Evolutionary conservation across 805 yeast species (phyloP).

Genomic region (Lipomyces sp.): DNA sequence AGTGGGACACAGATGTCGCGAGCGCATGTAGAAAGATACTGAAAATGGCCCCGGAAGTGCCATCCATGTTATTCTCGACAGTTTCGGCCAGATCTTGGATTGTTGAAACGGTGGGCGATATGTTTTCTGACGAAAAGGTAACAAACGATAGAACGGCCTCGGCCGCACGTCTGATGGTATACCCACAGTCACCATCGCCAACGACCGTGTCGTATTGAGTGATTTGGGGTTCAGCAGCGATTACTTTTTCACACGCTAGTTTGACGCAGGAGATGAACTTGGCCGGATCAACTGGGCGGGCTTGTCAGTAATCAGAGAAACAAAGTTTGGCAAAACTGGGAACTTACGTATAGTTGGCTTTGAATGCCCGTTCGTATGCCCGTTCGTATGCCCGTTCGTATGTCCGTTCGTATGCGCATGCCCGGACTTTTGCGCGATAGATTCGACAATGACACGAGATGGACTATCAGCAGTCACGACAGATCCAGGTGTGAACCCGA

Average conservation of each 20-base stretch:
- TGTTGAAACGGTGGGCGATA: conserved; percentile 55
- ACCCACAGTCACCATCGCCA: conserved; percentile 98
- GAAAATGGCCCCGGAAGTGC: conserved; percentile 93
- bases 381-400: conserved; percentile 36
- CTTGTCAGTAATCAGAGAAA: background rate
- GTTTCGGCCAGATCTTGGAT: conserved; percentile 76
- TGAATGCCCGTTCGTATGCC: conserved; percentile 25
- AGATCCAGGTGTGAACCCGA: conserved; percentile 69
- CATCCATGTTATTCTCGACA: conserved; percentile 89
- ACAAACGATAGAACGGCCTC: conserved; percentile 66
- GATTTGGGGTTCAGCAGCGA: conserved; percentile 77
- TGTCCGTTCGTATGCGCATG: conserved; percentile 39
- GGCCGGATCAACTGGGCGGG: conserved; percentile 40
- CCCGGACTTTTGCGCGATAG: conserved; percentile 35
- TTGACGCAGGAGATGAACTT: conserved; percentile 48
- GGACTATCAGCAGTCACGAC: conserved; percentile 40
- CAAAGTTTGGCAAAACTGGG: conserved; percentile 8
- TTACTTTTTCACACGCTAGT: conserved; percentile 57
- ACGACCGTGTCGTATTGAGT: conserved; percentile 85
- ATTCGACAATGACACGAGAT: conserved; percentile 31
- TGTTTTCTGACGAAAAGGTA: conserved; percentile 45
- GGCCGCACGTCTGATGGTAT: conserved; percentile 83
- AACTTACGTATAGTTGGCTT: conserved; percentile 10
- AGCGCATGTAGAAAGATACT: conserved; percentile 83
- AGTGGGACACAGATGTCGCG: conserved; percentile 48